A percentile compares a stretch with the other conserved stretches of the same genome.
Conservation (phyloP, 352 stramenopile genomes). For the Phytophthora palmivora region DNA sequence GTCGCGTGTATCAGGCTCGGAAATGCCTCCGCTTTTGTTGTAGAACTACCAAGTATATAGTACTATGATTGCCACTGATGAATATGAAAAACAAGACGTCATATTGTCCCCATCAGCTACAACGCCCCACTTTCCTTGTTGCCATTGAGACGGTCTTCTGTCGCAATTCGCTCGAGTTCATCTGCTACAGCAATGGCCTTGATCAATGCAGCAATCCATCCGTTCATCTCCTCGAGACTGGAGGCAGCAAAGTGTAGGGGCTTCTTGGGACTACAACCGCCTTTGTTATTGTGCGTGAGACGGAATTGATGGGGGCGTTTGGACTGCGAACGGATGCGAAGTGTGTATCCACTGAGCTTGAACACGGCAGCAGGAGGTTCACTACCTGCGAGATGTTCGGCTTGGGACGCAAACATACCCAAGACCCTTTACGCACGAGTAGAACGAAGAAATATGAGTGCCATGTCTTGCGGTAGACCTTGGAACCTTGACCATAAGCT, state of each 20-base stretch:
- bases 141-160: conserved; percentile 11
- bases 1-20: conserved; percentile 38
- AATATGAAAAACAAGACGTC: conserved; percentile 43
- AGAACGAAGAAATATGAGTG: conserved; percentile 73
- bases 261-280: conserved; percentile 50
- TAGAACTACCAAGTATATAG: conserved; percentile 61
- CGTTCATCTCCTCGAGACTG: conserved; percentile 76
- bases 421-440: conserved; percentile 77
- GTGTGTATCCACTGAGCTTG: conserved; percentile 73
- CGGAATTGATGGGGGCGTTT: conserved; percentile 72
- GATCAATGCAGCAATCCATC: conserved; percentile 67
- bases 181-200: conserved; percentile 69
- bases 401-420: conserved; percentile 65
- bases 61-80: conserved; percentile 44
- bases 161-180: conserved; percentile 45
- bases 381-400: conserved; percentile 49
- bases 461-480: conserved; percentile 74
- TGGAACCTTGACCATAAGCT: conserved; percentile 41
- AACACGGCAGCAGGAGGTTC: conserved; percentile 63
- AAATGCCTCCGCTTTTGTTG: conserved; percentile 42
- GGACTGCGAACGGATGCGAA: conserved; percentile 73
- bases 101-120: conserved; percentile 24
- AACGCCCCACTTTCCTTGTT: conserved; percentile 13
- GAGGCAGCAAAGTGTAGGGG: conserved; percentile 59
- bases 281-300: conserved; percentile 49